These are phyloP conservation scores for Polytrichum commune DNA, from an alignment of 225 moss, liverwort and hornwort genomes.

Conservation along the genomic window DNA sequence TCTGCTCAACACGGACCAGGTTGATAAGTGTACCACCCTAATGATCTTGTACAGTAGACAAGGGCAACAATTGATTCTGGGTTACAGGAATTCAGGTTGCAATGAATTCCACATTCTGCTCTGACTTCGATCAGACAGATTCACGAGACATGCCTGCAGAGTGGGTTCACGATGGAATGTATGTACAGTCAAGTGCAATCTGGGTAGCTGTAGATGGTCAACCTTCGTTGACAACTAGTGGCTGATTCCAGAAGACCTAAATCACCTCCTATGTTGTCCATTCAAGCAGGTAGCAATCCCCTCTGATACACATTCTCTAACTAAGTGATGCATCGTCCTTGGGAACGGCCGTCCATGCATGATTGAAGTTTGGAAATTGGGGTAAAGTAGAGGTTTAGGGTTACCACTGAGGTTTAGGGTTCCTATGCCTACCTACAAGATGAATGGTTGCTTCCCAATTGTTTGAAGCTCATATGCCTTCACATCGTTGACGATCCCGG, in stretches of 20 bases:
- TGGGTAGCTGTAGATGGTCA: neutral
- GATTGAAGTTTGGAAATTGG: neutral
- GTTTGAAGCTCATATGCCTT: slow-evolving; percentile 39
- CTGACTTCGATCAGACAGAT: too few species aligned
- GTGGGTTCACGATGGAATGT: neutral
- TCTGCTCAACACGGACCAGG: slow-evolving; percentile 1
- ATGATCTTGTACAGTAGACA: neutral
- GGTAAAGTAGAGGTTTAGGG: neutral
- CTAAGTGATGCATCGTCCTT: neutral
- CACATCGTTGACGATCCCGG: slow-evolving; percentile 10
- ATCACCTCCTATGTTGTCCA: neutral
- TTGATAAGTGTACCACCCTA: neutral
- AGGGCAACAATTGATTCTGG: neutral
- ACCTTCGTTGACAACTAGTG: neutral
- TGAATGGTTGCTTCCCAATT: slow-evolving; percentile 31
- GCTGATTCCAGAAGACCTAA: neutral
- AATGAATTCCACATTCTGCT: too few species aligned
- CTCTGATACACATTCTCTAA: neutral
- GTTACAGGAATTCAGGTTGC: too few species aligned
- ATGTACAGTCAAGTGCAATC: neutral
- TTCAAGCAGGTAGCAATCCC: neutral
- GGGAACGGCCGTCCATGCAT: neutral
- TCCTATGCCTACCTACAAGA: slow-evolving; percentile 22
- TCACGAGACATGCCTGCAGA: too few species aligned
- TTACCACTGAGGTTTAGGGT: neutral